Base-by-base conservation (phyloP, 176 grass and related monocot species). In the Oryza officinalis region DNA sequence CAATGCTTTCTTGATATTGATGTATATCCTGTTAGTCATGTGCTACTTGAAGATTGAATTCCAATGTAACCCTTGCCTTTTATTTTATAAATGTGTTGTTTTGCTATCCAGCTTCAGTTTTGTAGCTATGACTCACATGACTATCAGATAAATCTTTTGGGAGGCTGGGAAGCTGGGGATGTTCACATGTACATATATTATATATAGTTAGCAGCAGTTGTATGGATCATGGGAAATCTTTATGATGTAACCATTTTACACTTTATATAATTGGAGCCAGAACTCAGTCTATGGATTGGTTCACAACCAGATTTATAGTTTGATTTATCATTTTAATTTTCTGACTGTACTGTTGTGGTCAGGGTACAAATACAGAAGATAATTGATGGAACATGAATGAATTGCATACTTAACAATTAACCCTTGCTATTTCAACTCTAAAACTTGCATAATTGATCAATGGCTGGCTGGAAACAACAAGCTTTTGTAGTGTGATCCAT, bases 1-100 rank as follows among this genome's bases (percentile, higher is more conserved):
- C 67, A 43, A 23, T 70, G 18, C 26, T 65, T 89, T 82, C 78
- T 81, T 44, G 41, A 46, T 13, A 71, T 47, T 65, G 65, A 52
- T 70, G 13, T 81, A 26, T 85, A 40, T 6, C 23, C 15, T 50
- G 30, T 17, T 3, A 85, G 8, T 27, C 63, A 61, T 88, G 27
- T 47, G 17, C 59, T 81, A 12, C 30, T 45, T 74, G 76, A 63
- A 80, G 69, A 77, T 61, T 61, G 23, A 75, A 57, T 64, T 47
- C 14, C 27, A 35, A 18, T 63, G 4, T 84, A 66, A 67, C 63
- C 37, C 66, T 44, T 33, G 20, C 45, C 38, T 31, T 67, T 66
- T 61, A 74, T 27, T 67, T 79, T 79, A 18, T 45, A 74, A 35
- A 81, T 54, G 0, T 31, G 65, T 82, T 54, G 20, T 27, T 84